These are phyloP conservation scores for Ganoderma resinaceum DNA, from an alignment of 1,284 basidiomycete genomes.

Conservation along the genomic window DNA sequence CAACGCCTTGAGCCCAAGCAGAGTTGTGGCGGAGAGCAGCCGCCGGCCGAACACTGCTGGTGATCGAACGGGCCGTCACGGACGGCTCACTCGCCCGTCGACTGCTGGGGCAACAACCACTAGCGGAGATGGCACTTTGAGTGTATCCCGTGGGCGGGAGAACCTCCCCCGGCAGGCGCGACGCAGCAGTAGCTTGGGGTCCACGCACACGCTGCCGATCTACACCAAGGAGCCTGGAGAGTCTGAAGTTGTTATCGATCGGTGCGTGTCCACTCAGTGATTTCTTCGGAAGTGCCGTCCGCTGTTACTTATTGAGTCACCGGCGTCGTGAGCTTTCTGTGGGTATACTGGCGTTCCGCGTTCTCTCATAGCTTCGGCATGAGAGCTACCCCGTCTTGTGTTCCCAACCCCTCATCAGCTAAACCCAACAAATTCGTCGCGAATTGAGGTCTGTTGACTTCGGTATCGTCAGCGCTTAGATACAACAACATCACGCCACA, in stretches of 20 bases:
- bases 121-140: slow-evolving; percentile 1
- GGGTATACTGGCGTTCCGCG: not conserved
- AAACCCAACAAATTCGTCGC: not conserved
- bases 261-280: slow-evolving; percentile 44
- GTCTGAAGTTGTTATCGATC: slow-evolving; percentile 71
- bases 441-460: not conserved
- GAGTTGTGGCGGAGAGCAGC: not conserved
- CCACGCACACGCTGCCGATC: slow-evolving; percentile 69
- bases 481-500: not conserved
- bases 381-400: not conserved
- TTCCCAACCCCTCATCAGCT: not conserved
- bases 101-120: slow-evolving; percentile 12
- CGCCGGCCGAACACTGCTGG: slow-evolving; percentile 11
- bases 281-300: not conserved
- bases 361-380: not conserved
- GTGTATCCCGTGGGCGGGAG: slow-evolving; percentile 9
- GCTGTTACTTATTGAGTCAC: not conserved
- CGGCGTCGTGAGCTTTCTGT: not conserved
- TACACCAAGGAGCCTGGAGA: slow-evolving; percentile 81
- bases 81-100: slow-evolving; percentile 8
- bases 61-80: not conserved
- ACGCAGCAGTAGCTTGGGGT: slow-evolving; percentile 58
- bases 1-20: not conserved
- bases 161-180: slow-evolving; percentile 15
- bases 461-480: not conserved